Base-by-base conservation (phyloP, 306 rosid genomes). In the Vigna hirtella region DNA sequence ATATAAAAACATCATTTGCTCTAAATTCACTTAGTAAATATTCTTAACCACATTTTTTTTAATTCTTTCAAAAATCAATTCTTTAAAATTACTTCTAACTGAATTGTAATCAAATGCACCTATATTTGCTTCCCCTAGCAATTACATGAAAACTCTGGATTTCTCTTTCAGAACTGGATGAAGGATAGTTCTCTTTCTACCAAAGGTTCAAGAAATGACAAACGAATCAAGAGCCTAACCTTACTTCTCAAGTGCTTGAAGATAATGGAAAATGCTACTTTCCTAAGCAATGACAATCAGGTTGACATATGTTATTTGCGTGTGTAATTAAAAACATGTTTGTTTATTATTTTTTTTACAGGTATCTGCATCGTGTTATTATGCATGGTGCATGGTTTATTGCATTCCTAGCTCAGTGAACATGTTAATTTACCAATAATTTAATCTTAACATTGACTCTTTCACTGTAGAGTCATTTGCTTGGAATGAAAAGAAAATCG, bases 181-280 rank as follows among this genome's bases (percentile, higher is more conserved):
- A 63, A 66, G 58, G 64, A 43, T 57, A 57, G 74, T 67, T 83
- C 86, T 40, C 83, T 77, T 47, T 82, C 90, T 59, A 72, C 87
- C 42, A 84, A 73, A 81, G 86, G 83, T 81, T 78, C 68, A 73
- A 87, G 86, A 79, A 80, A 58, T 38, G 78, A 83, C 51, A 82
- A 82, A 78, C 83, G 43, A 40, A 68, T 86, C 56, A 85, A 82
- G 84, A 83, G 89, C 81, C 81, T 96, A 62, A 83, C 86, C 79
- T 56, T 87, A 43, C 96, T 96, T 73, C 96, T 93, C 50, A 96
- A 93, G 85, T 90, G 99, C 85, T 86, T 96, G 90, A 93, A 93
- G 91, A 91, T 96, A 66, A 96, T 96, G 99, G 98, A 96, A 87
- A 96, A 96, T 83, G 98, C 99, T 7, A 90, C 99, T 47, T 93